phyloP scores from a whole-genome alignment of 1,284 basidiomycete species.

The Leccinum subfulvum region DNA sequence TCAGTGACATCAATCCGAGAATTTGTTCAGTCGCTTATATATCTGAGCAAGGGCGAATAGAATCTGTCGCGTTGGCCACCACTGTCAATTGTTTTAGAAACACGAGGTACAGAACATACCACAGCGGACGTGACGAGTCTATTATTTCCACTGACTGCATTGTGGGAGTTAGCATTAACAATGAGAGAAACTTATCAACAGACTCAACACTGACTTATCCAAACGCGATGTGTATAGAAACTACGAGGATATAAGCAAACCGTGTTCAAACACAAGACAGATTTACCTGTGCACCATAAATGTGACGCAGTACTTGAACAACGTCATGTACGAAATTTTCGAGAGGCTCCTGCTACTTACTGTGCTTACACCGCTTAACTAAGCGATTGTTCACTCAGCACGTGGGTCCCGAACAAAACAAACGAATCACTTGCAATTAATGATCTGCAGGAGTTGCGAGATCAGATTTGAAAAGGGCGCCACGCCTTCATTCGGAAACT shows the following conservation, averaged over 20 bases:
- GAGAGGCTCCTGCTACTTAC: slow-evolving; percentile 4
- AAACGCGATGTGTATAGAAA: slow-evolving; percentile 28
- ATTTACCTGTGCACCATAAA: slow-evolving; percentile 22
- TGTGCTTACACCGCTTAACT: background rate
- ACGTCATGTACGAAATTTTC: background rate
- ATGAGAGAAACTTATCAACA: too few species aligned
- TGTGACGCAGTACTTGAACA: slow-evolving; percentile 14
- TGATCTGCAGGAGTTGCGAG: background rate
- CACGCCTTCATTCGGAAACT: background rate
- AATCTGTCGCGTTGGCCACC: slow-evolving; percentile 2
- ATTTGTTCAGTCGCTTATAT: slow-evolving; percentile 8
- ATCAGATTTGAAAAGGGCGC: background rate
- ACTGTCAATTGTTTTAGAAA: background rate
- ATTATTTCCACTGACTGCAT: slow-evolving; percentile 24
- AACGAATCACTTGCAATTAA: slow-evolving; percentile 7
- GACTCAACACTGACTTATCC: slow-evolving; percentile 25
- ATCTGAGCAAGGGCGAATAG: slow-evolving; percentile 14
- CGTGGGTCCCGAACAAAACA: background rate
- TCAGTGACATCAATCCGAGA: background rate
- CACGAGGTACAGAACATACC: slow-evolving; percentile 10
- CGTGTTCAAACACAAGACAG: background rate
- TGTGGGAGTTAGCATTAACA: background rate
- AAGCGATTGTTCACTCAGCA: background rate
- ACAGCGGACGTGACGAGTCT: slow-evolving; percentile 14
- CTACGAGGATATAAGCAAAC: slow-evolving; percentile 13